phyloP scores from a whole-genome alignment of 2,329 filamentous ascomycete genomes.

The Rhynchosporium secalis region DNA sequence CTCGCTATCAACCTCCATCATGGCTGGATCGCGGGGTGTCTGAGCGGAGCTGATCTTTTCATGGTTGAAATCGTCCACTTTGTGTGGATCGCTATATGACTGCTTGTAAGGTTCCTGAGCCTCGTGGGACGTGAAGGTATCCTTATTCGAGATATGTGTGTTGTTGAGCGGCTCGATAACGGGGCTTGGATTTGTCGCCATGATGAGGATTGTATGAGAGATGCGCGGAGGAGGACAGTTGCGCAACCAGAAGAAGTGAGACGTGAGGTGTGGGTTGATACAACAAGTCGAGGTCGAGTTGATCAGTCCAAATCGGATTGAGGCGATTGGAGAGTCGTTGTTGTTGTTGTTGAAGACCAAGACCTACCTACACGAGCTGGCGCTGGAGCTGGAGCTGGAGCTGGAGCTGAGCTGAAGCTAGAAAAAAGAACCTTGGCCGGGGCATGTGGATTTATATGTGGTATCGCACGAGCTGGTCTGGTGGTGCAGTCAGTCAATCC shows the following conservation, averaged over 20 bases:
- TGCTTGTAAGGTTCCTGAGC: not conserved
- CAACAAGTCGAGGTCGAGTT: not conserved
- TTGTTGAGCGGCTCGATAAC: not conserved
- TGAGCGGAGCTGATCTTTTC: constrained; percentile 8
- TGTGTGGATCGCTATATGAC: not conserved
- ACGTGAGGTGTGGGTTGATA: constrained; percentile 1
- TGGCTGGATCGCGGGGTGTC: not conserved
- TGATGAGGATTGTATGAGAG: not conserved
- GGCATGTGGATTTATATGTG: constrained; percentile 3
- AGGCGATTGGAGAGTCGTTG: not conserved
- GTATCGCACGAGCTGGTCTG: not conserved
- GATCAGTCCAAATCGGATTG: not conserved
- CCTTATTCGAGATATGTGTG: not conserved
- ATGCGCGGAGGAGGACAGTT: not conserved
- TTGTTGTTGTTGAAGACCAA: not conserved
- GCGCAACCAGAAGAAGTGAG: not conserved
- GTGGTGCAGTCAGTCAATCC: not conserved
- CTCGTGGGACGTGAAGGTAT: constrained; percentile 1
- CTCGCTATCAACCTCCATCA: constrained; percentile 13
- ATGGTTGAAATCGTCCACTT: constrained; percentile 7
- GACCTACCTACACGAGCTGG: constrained; percentile 14
- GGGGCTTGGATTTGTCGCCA: constrained; percentile 9
- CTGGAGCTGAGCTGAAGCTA: constrained; percentile 10
- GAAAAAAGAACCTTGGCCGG: not conserved
- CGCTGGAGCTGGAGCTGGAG: not conserved